Evolutionary conservation across 1,284 basidiomycete genomes (phyloP), one percentile per base, ranked within the genome.

Genomic region (Rhodotorula sp.): DNA sequence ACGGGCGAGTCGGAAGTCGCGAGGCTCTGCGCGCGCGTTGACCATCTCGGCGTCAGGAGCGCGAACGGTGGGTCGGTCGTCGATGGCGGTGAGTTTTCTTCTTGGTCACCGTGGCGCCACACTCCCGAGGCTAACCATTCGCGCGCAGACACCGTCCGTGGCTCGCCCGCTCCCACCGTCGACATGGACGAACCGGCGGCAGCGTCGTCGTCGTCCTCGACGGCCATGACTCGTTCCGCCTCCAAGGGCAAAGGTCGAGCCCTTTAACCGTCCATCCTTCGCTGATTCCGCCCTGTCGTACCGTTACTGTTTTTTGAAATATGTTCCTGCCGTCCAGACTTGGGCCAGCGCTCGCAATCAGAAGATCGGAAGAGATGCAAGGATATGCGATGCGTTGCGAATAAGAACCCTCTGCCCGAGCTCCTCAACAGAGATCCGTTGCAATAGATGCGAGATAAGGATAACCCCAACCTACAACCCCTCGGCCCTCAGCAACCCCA

Each of bases 11-110:
- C 51, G 51, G 70, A 71, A 48, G 21, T 73, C 15, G 62, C 65
- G 29, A 67, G 68, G 43, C 48, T 73, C 23, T 73, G 71, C 47
- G 71, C 68, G 10, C 39, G 62, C 1, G 71, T 73, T 39, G 63
- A 51, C 21, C 65, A 62, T 3, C 54, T 73, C 39, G 71, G 67
- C 15, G 62, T 73, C 31, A 47, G 62, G 49, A 58, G 52, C 43
- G 52, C 59, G 51, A 43, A 7, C 39, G 39, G 39, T 14, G 39
- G 39, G 51, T n/a, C 51, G 5, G 21, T 23, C 5, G 56, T 67
- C 39, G 71, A 70, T 39, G 54, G 65, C 0, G 71, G 71, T 70
- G 20, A 29, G 71, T 70, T 23, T 1, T 15, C 1, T 8, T 14
- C 8, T 14, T 23, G 1, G 10, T 20, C 20, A 21, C 47, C 0